phyloP scores from a whole-genome alignment of 2,329 filamentous ascomycete genomes.

The Amylocarpus encephaloides region DNA sequence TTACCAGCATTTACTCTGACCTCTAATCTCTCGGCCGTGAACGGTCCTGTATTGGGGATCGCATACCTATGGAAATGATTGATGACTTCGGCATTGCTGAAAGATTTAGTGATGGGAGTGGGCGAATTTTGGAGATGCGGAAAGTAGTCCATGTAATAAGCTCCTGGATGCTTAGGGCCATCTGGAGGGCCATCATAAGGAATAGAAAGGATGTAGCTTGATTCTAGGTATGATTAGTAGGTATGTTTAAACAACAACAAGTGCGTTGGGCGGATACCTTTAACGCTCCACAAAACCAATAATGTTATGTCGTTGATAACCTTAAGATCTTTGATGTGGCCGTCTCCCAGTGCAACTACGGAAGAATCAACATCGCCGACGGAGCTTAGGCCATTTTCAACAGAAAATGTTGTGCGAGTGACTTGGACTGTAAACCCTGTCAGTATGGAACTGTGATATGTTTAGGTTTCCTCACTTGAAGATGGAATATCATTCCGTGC shows the following conservation, averaged over 20 bases:
- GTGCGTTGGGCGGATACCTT: conserved; percentile 16
- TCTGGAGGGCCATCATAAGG: conserved; percentile 14
- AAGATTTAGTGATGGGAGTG: conserved; percentile 3
- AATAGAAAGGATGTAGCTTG: conserved; percentile 22
- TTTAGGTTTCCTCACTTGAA: conserved; percentile 17
- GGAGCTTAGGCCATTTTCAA: conserved; percentile 30
- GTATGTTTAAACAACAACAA: too few relatives aligned
- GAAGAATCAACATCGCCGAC: conserved; percentile 16
- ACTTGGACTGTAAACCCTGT: conserved; percentile 24
- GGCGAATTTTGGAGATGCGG: conserved; percentile 4
- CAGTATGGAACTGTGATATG: neutral
- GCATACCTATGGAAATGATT: conserved; percentile 13
- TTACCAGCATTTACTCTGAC: conserved; percentile 13
- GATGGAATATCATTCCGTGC: conserved; percentile 19
- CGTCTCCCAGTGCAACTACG: conserved; percentile 25
- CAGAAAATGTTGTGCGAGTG: conserved; percentile 20
- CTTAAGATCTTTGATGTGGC: conserved; percentile 29
- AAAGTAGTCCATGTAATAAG: conserved; percentile 9
- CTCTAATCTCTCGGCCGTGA: conserved; percentile 23
- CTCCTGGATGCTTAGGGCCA: neutral
- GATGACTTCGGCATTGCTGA: conserved; percentile 19
- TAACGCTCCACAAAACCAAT: conserved; percentile 26
- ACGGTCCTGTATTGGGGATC: conserved; percentile 13
- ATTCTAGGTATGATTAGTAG: conserved; percentile 7
- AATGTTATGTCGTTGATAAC: conserved; percentile 25